Percentiles rank a stretch among this genome's conserved stretches.
These are phyloP conservation scores for Talaromyces marneffei DNA, from an alignment of 2,329 filamentous ascomycete species.

Conservation along the genomic window DNA sequence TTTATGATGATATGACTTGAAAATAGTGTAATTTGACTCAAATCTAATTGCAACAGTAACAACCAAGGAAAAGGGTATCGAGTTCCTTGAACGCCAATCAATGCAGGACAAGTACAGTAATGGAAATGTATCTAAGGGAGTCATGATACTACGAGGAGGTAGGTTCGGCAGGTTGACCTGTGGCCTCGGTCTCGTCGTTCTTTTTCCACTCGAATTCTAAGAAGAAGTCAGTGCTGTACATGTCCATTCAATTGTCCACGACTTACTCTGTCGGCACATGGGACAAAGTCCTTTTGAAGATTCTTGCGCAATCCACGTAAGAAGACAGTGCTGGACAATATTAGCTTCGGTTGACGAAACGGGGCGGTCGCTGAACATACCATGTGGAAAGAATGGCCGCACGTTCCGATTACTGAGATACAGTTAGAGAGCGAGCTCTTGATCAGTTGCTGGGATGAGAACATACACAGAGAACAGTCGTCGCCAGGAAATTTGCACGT, in stretches of 20 bases:
- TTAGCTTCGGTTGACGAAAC: constrained; percentile 4
- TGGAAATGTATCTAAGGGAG: not conserved
- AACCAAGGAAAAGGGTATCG: not conserved
- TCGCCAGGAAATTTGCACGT: constrained; percentile 98
- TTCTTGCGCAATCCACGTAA: constrained; percentile 85
- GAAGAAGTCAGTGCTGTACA: constrained; percentile 17
- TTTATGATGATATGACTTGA: too few relatives aligned
- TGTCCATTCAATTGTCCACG: not conserved
- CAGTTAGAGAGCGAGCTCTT: not conserved
- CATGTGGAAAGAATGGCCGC: constrained; percentile 97
- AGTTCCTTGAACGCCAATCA: not conserved
- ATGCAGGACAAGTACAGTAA: not conserved
- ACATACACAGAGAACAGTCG: constrained; percentile 76
- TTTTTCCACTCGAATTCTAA: constrained; percentile 52
- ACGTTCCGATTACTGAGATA: constrained; percentile 78
- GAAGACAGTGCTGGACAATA: constrained; percentile 75
- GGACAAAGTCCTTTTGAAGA: constrained; percentile 89
- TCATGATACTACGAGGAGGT: not conserved
- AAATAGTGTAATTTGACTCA: too few relatives aligned
- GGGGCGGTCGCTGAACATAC: too few relatives aligned
- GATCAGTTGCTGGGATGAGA: not conserved
- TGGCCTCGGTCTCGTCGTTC: constrained; percentile 28
- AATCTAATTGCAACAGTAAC: not conserved
- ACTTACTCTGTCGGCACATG: constrained; percentile 90
- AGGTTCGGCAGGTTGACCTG: not conserved